A percentile compares a stretch with the other conserved stretches of the same genome.
phyloP scores from a whole-genome alignment of 768 basidiomycete genomes.

The Lactarius hengduanensis region DNA sequence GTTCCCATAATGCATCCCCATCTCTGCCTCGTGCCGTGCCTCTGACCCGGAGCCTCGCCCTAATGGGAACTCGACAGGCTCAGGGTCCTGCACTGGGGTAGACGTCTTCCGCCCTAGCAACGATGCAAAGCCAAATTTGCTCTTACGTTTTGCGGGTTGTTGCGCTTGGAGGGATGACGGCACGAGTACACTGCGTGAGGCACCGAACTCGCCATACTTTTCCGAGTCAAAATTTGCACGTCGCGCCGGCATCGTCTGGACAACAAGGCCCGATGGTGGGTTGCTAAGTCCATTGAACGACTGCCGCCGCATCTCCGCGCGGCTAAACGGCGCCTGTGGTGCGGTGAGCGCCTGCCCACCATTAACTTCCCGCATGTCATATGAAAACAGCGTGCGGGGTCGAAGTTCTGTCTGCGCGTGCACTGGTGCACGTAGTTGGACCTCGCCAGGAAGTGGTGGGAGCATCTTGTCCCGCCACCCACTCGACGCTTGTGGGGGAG shows the following conservation, averaged over 20 bases:
- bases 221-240: conserved; percentile 29
- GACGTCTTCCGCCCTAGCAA: conserved; percentile 59
- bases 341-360: conserved; percentile 53
- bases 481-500: conserved; percentile 20
- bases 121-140: conserved; percentile 66
- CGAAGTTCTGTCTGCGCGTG: conserved; percentile 42
- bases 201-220: conserved; percentile 72
- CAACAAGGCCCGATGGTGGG: conserved; percentile 49
- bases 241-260: conserved; percentile 47
- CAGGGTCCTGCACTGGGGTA: conserved; percentile 24
- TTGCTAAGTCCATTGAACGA: conserved; percentile 68
- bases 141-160: conserved; percentile 57
- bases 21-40: conserved; percentile 42
- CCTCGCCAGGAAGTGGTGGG: conserved; percentile 67
- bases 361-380: conserved; percentile 53
- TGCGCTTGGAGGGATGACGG: conserved; percentile 23
- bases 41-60: conserved; percentile 36
- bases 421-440: conserved; percentile 33
- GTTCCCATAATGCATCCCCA: conserved; percentile 51
- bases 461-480: conserved; percentile 68
- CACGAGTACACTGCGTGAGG: conserved; percentile 57
- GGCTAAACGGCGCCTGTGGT: conserved; percentile 63
- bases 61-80: conserved; percentile 28
- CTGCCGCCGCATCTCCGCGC: conserved; percentile 59
- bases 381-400: conserved; percentile 65